These are phyloP conservation scores for Paxillus involutus DNA, from an alignment of 768 basidiomycete species.

Conservation along the genomic window DNA sequence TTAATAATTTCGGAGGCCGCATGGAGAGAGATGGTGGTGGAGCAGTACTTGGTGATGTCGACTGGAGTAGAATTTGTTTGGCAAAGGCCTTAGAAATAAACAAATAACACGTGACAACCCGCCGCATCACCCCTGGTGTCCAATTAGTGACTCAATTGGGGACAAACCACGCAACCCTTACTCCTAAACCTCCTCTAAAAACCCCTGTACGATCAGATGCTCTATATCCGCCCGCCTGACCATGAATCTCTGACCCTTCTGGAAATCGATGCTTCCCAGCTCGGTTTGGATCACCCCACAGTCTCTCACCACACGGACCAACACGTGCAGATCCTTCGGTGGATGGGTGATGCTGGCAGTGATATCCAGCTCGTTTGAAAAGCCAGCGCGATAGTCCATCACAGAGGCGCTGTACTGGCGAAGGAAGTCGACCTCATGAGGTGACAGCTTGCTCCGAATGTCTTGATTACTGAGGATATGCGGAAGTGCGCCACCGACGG, in stretches of 20 bases:
- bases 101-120: conserved; percentile 10
- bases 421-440: conserved; percentile 83
- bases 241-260: conserved; percentile 87
- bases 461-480: conserved; percentile 72
- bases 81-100: conserved; percentile 21
- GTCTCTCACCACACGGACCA: conserved; percentile 83
- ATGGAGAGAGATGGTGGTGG: conserved; percentile 5
- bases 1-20: conserved; percentile 1
- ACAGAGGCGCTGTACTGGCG: conserved; percentile 77
- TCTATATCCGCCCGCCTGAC: conserved; percentile 89
- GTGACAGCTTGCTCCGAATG: conserved; percentile 70
- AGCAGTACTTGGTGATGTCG: background rate
- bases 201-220: conserved; percentile 91
- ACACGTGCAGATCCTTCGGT: conserved; percentile 86
- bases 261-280: conserved; percentile 86
- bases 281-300: conserved; percentile 94
- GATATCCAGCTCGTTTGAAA: conserved; percentile 85
- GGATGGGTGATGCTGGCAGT: conserved; percentile 79
- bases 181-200: conserved; percentile 76
- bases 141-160: background rate
- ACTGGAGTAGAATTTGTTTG: conserved; percentile 22
- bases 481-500: conserved; percentile 81
- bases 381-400: conserved; percentile 82
- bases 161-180: conserved; percentile 5
- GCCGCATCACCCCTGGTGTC: no score